phyloP scores from a whole-genome alignment of 2,329 filamentous ascomycete genomes.

The Diplodia intermedia region DNA sequence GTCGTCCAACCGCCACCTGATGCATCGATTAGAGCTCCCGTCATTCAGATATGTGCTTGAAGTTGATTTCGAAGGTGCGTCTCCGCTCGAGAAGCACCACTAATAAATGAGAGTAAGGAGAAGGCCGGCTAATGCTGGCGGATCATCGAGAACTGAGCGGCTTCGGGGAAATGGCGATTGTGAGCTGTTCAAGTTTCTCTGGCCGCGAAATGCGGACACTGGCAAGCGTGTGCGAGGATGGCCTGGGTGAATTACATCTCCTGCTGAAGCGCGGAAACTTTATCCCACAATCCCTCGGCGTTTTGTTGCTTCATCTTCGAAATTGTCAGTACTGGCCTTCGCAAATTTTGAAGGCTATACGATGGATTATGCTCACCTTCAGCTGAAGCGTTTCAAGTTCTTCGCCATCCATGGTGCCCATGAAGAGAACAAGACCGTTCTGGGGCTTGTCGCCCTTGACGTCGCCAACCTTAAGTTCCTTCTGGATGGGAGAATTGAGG shows the following conservation, averaged over 20 bases:
- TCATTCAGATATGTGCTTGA: conserved; percentile 17
- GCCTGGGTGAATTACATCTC: conserved; percentile 41
- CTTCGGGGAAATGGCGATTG: not conserved
- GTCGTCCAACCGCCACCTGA: not conserved
- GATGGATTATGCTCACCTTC: conserved; percentile 55
- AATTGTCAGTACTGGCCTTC: conserved; percentile 31
- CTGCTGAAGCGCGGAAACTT: conserved; percentile 51
- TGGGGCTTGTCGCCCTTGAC: conserved; percentile 66
- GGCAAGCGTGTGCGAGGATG: not conserved
- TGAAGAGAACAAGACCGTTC: conserved; percentile 73
- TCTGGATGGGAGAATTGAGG: conserved; percentile 81
- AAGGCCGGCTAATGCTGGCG: not conserved
- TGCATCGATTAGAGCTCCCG: conserved; percentile 19
- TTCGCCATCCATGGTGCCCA: conserved; percentile 61
- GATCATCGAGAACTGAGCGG: not conserved
- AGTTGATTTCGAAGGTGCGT: not conserved
- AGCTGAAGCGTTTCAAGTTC: conserved; percentile 61
- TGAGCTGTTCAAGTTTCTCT: not conserved
- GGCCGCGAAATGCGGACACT: not conserved
- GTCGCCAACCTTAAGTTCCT: conserved; percentile 79
- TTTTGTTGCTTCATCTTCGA: conserved; percentile 52
- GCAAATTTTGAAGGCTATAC: not conserved
- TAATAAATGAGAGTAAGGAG: conserved; percentile 5
- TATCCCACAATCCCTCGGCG: conserved; percentile 56
- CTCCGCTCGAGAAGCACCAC: conserved; percentile 1